Evolutionary conservation across 257 asterid genomes (phyloP), one percentile per base, ranked within the genome.

Genomic region (Buddleja alternifolia): DNA sequence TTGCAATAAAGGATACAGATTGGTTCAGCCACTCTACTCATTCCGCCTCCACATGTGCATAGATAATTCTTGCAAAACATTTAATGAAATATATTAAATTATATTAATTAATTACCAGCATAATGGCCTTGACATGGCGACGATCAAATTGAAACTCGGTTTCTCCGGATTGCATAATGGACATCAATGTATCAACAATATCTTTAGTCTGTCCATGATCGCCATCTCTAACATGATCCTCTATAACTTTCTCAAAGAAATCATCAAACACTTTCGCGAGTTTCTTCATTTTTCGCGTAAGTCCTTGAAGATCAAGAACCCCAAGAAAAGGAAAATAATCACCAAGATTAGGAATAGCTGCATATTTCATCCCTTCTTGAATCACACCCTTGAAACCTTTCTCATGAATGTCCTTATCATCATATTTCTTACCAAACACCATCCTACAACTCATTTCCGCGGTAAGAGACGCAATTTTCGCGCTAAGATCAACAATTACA

Each of bases 341-440:
- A 3, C 77, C 83, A 44, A 81, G 81, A 71, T 77, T 77, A 19
- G 79, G 79, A 4, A 48, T 45, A 8, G 79, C 81, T 14, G 48
- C 36, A 3, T 71, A 10, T 6, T 42, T 66, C 69, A 73, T 68
- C 10, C 63, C 80, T 8, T 81, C 79, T 46, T 74, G 71, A 15
- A 77, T 66, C 59, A 81, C 74, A 32, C 6, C 71, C 39, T 66
- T 66, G 37, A 73, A 80, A 6, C 84, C 84, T 46, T 72, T 67
- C 29, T 81, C 80, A 19, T 69, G 65, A 15, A 75, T 53, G 29
- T 73, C 84, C 19, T 69, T 57, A 59, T 81, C 72, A 10, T 45
- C 64, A 10, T 77, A 81, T 63, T 63, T 81, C 69, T 75, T 81
- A 12, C 83, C 83, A 48, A 81, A 72, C 24, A 76, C 72, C 82